Evolutionary conservation across 306 rosid species (phyloP).

Genomic region (Vicia sativa): DNA sequence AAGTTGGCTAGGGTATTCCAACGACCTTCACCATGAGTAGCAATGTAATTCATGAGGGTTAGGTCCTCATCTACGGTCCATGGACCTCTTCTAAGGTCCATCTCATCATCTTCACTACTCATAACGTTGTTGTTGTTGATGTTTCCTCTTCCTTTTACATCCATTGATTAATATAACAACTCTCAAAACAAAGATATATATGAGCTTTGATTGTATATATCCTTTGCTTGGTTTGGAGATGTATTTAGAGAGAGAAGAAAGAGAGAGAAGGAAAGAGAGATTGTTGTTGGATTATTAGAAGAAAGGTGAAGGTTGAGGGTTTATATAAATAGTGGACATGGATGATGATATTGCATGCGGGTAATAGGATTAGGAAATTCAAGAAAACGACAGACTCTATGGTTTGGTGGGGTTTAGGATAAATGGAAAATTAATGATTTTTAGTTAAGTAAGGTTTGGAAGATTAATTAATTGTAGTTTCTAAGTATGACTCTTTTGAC

Average conservation of each 20-base stretch:
- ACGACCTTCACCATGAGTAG: slow-evolving; percentile 93
- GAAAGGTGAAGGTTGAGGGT: slow-evolving; percentile 48
- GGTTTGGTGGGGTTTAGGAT: slow-evolving; percentile 8
- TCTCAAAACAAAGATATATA: slow-evolving; percentile 2
- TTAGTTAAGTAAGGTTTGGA: neutral
- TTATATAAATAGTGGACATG: slow-evolving; percentile 59
- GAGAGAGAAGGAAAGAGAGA: slow-evolving; percentile 24
- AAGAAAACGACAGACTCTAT: slow-evolving; percentile 12
- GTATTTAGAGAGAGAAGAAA: too few relatives aligned
- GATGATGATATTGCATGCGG: neutral
- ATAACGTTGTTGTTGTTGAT: neutral
- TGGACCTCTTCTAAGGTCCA: slow-evolving; percentile 84
- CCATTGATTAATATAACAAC: slow-evolving; percentile 47
- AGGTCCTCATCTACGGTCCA: slow-evolving; percentile 96
- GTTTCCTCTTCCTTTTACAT: slow-evolving; percentile 42
- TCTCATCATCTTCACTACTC: slow-evolving; percentile 27
- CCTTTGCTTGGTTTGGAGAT: neutral
- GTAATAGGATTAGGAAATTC: slow-evolving; percentile 14
- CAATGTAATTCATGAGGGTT: slow-evolving; percentile 85
- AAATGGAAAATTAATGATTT: slow-evolving; percentile 18
- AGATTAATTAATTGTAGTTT: slow-evolving; percentile 2
- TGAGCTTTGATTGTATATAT: neutral
- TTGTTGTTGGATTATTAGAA: slow-evolving; percentile 38
- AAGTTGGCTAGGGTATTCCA: slow-evolving; percentile 93
- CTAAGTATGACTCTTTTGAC: slow-evolving; percentile 31